phyloP scores from a whole-genome alignment of 345 rosid species.

The Linum lewisii region DNA sequence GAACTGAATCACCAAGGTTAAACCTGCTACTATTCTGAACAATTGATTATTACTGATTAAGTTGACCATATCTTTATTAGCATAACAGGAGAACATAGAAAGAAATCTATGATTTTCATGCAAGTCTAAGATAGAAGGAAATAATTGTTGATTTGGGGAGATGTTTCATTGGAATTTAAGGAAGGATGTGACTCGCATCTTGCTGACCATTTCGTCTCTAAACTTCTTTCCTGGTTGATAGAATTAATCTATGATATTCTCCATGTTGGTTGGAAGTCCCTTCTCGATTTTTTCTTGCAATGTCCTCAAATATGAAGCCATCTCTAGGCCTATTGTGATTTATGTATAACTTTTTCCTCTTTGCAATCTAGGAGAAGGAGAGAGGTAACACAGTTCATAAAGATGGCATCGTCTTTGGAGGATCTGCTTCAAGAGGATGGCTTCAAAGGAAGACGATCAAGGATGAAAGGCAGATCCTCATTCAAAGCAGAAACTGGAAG shows the following conservation, averaged over 20 bases:
- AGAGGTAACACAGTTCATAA: slow-evolving; percentile 1
- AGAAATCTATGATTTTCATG: too few species aligned
- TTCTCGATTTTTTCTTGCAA: neutral
- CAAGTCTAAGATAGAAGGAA: too few species aligned
- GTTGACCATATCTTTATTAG: too few species aligned
- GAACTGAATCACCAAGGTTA: too few species aligned
- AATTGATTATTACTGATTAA: too few species aligned
- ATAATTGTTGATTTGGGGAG: neutral
- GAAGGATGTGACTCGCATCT: too few species aligned
- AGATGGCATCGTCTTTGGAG: slow-evolving; percentile 52
- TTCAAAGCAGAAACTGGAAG: slow-evolving; percentile 21
- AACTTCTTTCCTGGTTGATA: neutral
- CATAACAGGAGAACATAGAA: too few species aligned
- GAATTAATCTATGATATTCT: neutral
- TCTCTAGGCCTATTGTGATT: too few species aligned
- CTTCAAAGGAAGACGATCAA: slow-evolving; percentile 36
- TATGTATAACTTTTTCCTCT: neutral
- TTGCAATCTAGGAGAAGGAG: neutral
- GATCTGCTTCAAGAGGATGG: slow-evolving; percentile 61
- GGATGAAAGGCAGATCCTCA: slow-evolving; percentile 26
- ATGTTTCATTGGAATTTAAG: neutral
- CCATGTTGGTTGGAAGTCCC: neutral
- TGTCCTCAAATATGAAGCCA: neutral
- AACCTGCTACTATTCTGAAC: too few species aligned
- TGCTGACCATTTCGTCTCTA: neutral